Evolutionary conservation across 306 rosid genomes (phyloP), one percentile per base, ranked within the genome.

Genomic region (Crotalaria pallida): DNA sequence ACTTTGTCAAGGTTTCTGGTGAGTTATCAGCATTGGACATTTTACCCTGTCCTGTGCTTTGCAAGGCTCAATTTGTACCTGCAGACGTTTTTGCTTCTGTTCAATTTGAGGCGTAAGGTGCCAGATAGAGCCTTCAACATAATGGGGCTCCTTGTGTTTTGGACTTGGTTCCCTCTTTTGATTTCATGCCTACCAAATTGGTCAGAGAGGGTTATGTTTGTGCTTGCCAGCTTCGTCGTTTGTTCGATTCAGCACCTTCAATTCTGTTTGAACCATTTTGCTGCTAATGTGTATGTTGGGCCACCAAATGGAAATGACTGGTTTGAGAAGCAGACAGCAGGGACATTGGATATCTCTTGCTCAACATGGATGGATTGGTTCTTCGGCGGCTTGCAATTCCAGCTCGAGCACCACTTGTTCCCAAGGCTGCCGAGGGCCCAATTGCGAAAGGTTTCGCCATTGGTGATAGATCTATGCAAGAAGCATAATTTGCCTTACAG

Each of bases 121-220:
- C 92, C 90, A 1, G 82, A 92, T 27, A 87, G 98, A 58, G 82
- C 79, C 1, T 49, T 77, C 58, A 89, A 92, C 83, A 84, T 92
- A 6, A 1, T 79, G 38, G 98, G 96, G 12, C 65, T 86, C 4
- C 61, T 78, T 12, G 90, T 92, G 24, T 92, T 87, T 64, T 92
- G 98, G 98, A 83, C 77, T 33, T 89, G 98, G 98, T 89, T 85
- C 65, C 96, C 96, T 51, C 92, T 89, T 13, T 80, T 92, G 0
- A 74, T 92, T 38, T 81, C 87, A 0, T 78, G 58, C 21, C 73
- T 92, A 0, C 98, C 98, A 19, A 89, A 64, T 69, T 92, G 96
- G 94, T 18, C 74, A 2, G 98, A 92, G 71, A 82, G 98, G 82
- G 0, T 79, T 6, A 81, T 86, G 98, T 92, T 89, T 51, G 84